Base-by-base conservation (phyloP, 1,284 basidiomycete species). In the Heliocybe sulcata region DNA sequence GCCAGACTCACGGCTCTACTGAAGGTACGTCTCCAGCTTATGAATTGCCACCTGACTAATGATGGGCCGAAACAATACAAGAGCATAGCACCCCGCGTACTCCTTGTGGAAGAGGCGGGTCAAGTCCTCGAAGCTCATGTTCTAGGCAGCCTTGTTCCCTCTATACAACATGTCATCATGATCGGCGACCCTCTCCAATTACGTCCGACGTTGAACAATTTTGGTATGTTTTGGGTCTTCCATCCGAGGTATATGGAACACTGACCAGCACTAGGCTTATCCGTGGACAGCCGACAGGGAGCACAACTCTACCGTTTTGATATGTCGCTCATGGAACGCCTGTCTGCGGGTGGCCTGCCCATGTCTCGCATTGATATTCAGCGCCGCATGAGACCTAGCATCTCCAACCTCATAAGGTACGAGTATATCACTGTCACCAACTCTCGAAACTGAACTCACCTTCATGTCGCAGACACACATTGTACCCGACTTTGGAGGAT, bases 91-190 rank as follows among this genome's bases (percentile, higher is more conserved):
- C 69, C 69, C 4, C 59, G 74, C 38, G 77, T 71, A 1, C 29
- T 64, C 2, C 55, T 64, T 29, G 59, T 65, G 0, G 59, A 65
- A 35, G 88, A 90, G 64, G 87, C 87, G 0, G 88, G 88, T 0
- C 87, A 90, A 69, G 85, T 90, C 0, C 73, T 90, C 14, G 88
- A 90, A 67, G 81, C 87, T 1, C 87, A 90, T 60, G 72, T 87
- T 11, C 64, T 89, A 0, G 79, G 77, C 1, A 77, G 73, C 49
- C 72, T 88, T 1, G 82, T 85, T 2, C 80, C 79, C 3, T 58
- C 55, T 59, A 72, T 84, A 0, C 72, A 84, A 55, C 83, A 87
- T 48, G 69, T 87, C 19, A 83, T 89, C 52, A 70, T 81, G 38
- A 85, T 89, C 26, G 87, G 87, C 0, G 87, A 89, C 59, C 86